Base-by-base conservation (phyloP, 345 rosid species). In the Capsella bursapastoris region DNA sequence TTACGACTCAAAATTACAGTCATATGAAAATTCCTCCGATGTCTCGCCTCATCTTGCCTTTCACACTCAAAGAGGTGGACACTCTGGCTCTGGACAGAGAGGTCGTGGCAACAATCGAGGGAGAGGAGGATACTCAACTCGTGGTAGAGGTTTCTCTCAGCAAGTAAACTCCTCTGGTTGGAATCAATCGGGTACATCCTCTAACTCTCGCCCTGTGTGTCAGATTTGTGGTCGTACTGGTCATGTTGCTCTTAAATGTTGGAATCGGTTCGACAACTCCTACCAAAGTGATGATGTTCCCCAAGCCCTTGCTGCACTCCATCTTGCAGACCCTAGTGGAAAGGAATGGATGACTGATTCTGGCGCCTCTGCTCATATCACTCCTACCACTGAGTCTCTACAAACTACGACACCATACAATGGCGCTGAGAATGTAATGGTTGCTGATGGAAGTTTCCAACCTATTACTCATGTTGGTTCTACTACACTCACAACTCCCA, bases 1-100 rank as follows among this genome's bases (percentile, higher is more conserved):
- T 0, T 64, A 31, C 1, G 15, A 47, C 0, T 0, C 40, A 0
- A 7, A 28, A 0, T 3, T 64, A 0, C 5, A n/a, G 0, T 16
- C 69, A 0, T 64, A 64, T 16, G 57, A 64, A 0, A 2, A 11
- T 4, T 0, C 55, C 0, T 0, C 0, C 0, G 34, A 44, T 13
- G 55, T 48, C 0, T 8, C 56, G 0, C 56, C 68, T 0, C 5
- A 8, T 0, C 0, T 11, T 1, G 44, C 43, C 0, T 64, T 47
- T 10, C 14, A 64, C 1, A 16, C 69, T 0, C 56, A 7, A 5
- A 4, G 13, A 43, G 40, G 14, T 0, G 3, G 27, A 0, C 7
- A 6, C 38, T 35, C 2, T 35, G 8, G 38, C 38, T 7, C 38
- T 0, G 0, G 40, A 0, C 11, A 6, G 0, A 1, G 35, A 1